Evolutionary conservation across 2,329 filamentous ascomycete genomes (phyloP), one percentile per base, ranked within the genome.

Genomic region (Penicillium freii): DNA sequence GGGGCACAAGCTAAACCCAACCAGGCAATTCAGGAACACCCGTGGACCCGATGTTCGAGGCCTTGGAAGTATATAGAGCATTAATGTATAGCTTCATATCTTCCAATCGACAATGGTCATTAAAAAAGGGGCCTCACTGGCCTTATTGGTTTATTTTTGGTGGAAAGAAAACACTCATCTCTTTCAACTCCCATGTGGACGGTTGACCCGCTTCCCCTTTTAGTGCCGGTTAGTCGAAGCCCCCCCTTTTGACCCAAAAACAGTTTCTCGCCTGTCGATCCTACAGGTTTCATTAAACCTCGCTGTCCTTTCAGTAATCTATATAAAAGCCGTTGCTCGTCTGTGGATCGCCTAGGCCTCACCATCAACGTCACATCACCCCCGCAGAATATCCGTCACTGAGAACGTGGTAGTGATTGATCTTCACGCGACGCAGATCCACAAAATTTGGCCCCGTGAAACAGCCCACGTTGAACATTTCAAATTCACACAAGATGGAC

Each of bases 401-500:
- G 33, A 38, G 40, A 51, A 51, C 33, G 44, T 56, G 51, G 27
- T 27, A 51, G 19, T 49, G 44, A 50, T 39, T 50, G 34, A 45
- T 39, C 42, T 55, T 36, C 46, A 48, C 48, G 42, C 54, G 48
- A 42, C 42, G 21, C 39, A 23, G 49, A 42, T 53, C 42, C 34
- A 40, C 44, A 13, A 21, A 40, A 25, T 42, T 11, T n/a, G 23
- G 15, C 13, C 52, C 25, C 19, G 45, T 50, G 23, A 51, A 47
- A 55, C 39, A 53, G 52, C 54, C 51, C 57, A 43, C 38, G 15
- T 49, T 58, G 50, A 56, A 59, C 29, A 43, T 38, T 48, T 50
- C 59, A 46, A 54, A 56, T 46, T 52, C 57, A 46, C 53, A 51
- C 56, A 57, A 47, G 34, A 72, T 73, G 71, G 70, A 72, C 36